phyloP scores from a whole-genome alignment of 2,329 filamentous ascomycete genomes.

The Erysiphe neolycopersici region DNA sequence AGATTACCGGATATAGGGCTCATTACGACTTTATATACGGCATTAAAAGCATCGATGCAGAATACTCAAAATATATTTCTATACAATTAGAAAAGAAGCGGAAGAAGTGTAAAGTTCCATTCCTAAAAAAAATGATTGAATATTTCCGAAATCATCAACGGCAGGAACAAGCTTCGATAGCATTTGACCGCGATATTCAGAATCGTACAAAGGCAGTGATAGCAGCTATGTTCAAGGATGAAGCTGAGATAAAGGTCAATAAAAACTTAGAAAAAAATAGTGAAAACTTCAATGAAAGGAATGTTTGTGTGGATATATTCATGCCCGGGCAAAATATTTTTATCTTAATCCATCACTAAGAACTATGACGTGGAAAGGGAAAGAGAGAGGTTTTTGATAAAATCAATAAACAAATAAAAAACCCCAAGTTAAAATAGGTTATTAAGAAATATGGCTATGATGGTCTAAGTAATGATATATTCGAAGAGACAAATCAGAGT shows the following conservation, averaged over 20 bases:
- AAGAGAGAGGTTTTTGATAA: neutral
- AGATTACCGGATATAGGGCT: neutral
- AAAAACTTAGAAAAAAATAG: too few relatives aligned
- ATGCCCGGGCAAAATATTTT: neutral
- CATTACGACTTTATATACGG: neutral
- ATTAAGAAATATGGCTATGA: neutral
- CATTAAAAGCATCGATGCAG: neutral
- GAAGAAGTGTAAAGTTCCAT: neutral
- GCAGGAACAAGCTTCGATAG: neutral
- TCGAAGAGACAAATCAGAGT: too few relatives aligned
- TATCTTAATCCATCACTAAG: neutral
- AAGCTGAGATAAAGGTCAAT: neutral
- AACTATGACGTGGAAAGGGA: neutral
- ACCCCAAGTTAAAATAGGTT: neutral
- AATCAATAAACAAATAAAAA: neutral
- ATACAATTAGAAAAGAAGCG: neutral
- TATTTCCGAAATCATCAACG: neutral
- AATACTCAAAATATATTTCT: neutral
- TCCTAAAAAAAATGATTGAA: neutral
- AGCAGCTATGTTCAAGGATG: neutral
- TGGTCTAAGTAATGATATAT: neutral
- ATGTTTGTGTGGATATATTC: neutral
- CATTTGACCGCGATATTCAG: neutral
- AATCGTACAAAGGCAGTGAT: neutral
- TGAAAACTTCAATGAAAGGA: too few relatives aligned